Base-by-base conservation (phyloP, 441 rosid genomes). In the Sinapis alba region DNA sequence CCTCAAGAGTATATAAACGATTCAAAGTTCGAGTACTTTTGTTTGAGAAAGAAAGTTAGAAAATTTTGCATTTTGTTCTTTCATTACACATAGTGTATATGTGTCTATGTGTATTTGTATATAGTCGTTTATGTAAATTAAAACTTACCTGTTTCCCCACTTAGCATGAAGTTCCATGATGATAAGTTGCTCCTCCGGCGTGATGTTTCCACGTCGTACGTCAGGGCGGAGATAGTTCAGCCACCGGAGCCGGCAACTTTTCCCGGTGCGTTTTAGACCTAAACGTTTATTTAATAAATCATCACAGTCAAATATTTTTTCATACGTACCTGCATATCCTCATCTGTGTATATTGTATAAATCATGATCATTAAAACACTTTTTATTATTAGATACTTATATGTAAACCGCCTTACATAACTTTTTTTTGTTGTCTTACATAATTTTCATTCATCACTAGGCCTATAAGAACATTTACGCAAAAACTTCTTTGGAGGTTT, bases 201-300 rank as follows among this genome's bases (percentile, higher is more conserved):
- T 90, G 50, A 96, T 96, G 69, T 96, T 96, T 74, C 99, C 99
- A 73, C 99, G 74, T 27, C 98, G 88, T 16, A 96, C 97, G 45
- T 93, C 99, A 0, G 99, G 98, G 15, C 98, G 88, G 68, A 96
- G 89, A 71, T 96, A 96, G 87, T 96, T 96, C 78, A 96, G 76
- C 99, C 99, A 96, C 58, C 99, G 89, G 45, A 96, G 97, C 57
- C 99, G 87, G 79, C 99, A 96, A 70, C 99, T 96, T 78, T 96
- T 96, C 68, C 99, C 99, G 58, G 97, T 96, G 73, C 99, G 97
- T 78, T 90, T 93, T 65, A 93, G 81, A 51, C 99, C 99, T 96
- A 65, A 7, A 69, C 59, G 27, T 77, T 57, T 53, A 51, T 59
- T 19, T 65, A 15, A 32, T 45, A 47, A 53, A 41, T 69, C 16